Evolutionary conservation across 768 basidiomycete genomes (phyloP).

Genomic region (Tricholoma terreum): DNA sequence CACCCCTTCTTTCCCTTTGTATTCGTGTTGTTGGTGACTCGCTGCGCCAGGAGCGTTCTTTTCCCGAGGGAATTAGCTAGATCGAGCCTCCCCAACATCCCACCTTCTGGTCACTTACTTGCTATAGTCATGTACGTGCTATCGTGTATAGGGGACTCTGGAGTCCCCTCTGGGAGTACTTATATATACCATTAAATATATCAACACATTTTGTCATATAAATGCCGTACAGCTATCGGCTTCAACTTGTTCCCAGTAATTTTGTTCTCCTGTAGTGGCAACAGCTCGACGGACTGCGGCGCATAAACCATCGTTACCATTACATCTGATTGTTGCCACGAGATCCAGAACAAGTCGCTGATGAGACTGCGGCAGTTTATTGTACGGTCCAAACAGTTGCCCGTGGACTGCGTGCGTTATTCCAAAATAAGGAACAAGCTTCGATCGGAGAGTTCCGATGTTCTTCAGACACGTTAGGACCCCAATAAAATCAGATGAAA

Average conservation of each 20-base stretch:
- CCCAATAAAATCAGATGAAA: conserved; percentile 1
- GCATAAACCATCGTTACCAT: conserved; percentile 6
- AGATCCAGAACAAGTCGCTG: conserved; percentile 66
- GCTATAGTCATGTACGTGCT: conserved; percentile 35
- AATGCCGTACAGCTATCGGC: too few relatives aligned
- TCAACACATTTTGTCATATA: neutral
- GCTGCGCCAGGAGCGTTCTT: conserved; percentile 26
- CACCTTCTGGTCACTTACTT: conserved; percentile 23
- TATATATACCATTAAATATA: neutral
- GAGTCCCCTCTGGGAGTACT: neutral
- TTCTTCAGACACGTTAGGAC: conserved; percentile 35
- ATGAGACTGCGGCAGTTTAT: conserved; percentile 51
- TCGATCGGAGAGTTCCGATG: conserved; percentile 48
- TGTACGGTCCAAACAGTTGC: conserved; percentile 71
- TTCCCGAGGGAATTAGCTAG: conserved; percentile 14
- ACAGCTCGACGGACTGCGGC: conserved; percentile 37
- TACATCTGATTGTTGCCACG: conserved; percentile 33
- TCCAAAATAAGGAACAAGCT: conserved; percentile 77
- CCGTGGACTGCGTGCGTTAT: conserved; percentile 76
- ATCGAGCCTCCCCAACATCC: conserved; percentile 10
- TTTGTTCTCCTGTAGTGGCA: conserved; percentile 30
- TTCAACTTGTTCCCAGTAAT: conserved; percentile 38
- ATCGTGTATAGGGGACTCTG: conserved; percentile 9
- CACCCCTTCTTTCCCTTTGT: conserved; percentile 9
- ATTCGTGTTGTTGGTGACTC: conserved; percentile 16